Percentiles rank a stretch among this genome's conserved stretches.
These are phyloP conservation scores for Adansonia rubrostipa DNA, from an alignment of 441 rosid species.

Conservation along the genomic window DNA sequence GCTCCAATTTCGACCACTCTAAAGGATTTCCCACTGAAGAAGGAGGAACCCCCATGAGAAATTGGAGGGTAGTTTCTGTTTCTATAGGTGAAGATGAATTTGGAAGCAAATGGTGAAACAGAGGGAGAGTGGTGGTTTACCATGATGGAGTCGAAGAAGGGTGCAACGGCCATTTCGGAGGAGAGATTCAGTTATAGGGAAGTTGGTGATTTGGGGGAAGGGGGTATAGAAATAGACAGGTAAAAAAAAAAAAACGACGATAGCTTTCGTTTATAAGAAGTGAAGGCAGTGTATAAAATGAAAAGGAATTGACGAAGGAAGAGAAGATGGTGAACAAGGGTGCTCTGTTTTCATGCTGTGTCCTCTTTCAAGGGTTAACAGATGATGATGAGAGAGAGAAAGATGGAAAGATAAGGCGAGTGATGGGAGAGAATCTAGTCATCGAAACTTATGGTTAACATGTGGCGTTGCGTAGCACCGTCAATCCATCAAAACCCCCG, in stretches of 20 bases:
- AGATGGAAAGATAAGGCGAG: not conserved
- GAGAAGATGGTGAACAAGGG: not conserved
- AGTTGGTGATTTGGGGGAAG: not conserved
- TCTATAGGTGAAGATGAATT: constrained; percentile 39
- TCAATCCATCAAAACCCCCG: not conserved
- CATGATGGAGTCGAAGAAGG: constrained; percentile 49
- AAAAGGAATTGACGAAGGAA: not conserved
- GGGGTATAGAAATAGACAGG: not conserved
- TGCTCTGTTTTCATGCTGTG: too few species aligned
- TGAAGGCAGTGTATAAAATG: not conserved
- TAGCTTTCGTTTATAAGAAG: not conserved
- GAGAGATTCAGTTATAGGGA: not conserved
- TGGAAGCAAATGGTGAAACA: constrained; percentile 45
- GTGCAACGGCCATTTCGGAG: constrained; percentile 58
- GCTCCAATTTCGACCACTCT: constrained; percentile 22
- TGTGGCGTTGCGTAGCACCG: not conserved
- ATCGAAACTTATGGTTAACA: not conserved
- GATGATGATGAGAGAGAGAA: not conserved
- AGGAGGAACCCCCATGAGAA: constrained; percentile 45
- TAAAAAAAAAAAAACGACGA: not conserved
- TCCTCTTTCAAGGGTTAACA: not conserved
- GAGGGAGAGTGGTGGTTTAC: constrained; percentile 39
- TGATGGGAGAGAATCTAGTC: constrained; percentile 5
- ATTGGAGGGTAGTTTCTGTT: constrained; percentile 27
- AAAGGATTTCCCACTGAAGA: constrained; percentile 42